Evolutionary conservation across 1,284 basidiomycete species (phyloP).

Genomic region (Ustilago curta): DNA sequence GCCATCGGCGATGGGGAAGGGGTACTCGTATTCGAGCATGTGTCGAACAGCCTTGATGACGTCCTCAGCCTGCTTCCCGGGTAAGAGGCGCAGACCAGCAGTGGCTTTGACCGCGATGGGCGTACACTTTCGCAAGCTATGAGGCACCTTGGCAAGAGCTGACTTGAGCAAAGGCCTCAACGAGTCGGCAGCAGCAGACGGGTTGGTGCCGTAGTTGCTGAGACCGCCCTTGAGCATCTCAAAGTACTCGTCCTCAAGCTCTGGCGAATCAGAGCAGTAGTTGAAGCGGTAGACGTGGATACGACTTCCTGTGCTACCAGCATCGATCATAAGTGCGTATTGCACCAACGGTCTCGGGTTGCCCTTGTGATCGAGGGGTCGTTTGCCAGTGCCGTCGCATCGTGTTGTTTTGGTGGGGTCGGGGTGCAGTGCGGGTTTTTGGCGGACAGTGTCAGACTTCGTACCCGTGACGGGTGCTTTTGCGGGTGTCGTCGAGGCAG

Average conservation of each 20-base stretch:
- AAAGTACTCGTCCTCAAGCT: constrained; percentile 94
- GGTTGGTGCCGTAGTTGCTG: constrained; percentile 75
- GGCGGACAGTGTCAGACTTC: constrained; percentile 28
- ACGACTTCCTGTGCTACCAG: constrained; percentile 94
- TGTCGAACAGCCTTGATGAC: constrained; percentile 83
- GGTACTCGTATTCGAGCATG: constrained; percentile 77
- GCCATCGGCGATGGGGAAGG: constrained; percentile 74
- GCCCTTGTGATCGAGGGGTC: constrained; percentile 51
- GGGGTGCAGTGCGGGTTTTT: constrained; percentile 55
- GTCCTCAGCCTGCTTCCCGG: constrained; percentile 76
- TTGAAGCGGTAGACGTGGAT: constrained; percentile 89
- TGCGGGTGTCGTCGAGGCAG: constrained; percentile 15
- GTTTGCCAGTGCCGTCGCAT: constrained; percentile 44
- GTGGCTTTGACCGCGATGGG: constrained; percentile 95
- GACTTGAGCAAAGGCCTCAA: constrained; percentile 85
- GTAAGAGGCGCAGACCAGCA: constrained; percentile 86
- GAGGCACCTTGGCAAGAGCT: constrained; percentile 82
- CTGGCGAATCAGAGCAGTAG: constrained; percentile 72
- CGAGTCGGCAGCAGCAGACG: constrained; percentile 80
- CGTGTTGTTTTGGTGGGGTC: constrained; percentile 64
- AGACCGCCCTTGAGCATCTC: constrained; percentile 84
- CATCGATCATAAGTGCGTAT: constrained; percentile 97
- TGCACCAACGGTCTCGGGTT: constrained; percentile 72
- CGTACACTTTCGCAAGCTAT: constrained; percentile 78
- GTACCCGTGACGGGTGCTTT: constrained; percentile 34